A percentile compares a stretch with the other conserved stretches of the same genome.
Conservation (phyloP, 208 protist species). For the Leishmania tropica region DNA sequence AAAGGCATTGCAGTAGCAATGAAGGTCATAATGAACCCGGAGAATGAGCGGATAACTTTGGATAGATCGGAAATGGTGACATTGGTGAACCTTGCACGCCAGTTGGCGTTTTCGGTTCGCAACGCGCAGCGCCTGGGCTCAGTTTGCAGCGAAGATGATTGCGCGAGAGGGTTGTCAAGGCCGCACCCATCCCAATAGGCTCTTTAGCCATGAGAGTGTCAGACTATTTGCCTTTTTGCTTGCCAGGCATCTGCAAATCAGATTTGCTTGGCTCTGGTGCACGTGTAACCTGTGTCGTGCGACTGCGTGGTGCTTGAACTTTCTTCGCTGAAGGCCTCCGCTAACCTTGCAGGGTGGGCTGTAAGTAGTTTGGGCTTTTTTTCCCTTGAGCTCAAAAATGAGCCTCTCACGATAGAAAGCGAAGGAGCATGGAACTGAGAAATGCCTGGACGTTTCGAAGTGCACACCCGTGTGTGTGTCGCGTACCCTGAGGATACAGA, state of each 20-base stretch:
- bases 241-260: neutral
- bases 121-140: slow-evolving; percentile 31
- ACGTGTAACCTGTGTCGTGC: neutral
- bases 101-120: slow-evolving; percentile 81
- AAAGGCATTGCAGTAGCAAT: slow-evolving; percentile 86
- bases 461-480: neutral
- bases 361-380: neutral
- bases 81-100: slow-evolving; percentile 80
- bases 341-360: neutral
- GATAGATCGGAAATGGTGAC: slow-evolving; percentile 80
- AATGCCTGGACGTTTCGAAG: neutral
- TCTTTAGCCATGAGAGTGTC: neutral
- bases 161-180: neutral
- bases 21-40: slow-evolving; percentile 69
- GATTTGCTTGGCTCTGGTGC: neutral
- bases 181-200: no score
- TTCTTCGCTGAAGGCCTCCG: neutral
- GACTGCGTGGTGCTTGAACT: neutral
- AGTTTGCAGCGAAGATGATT: slow-evolving; percentile 21
- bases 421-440: neutral
- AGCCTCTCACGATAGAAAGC: neutral
- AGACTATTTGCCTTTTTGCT: neutral
- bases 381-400: neutral
- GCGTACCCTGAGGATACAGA: neutral
- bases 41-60: slow-evolving; percentile 29